Evolutionary conservation across 2,329 filamentous ascomycete species (phyloP).

Genomic region (Aspergillus carbonarius): DNA sequence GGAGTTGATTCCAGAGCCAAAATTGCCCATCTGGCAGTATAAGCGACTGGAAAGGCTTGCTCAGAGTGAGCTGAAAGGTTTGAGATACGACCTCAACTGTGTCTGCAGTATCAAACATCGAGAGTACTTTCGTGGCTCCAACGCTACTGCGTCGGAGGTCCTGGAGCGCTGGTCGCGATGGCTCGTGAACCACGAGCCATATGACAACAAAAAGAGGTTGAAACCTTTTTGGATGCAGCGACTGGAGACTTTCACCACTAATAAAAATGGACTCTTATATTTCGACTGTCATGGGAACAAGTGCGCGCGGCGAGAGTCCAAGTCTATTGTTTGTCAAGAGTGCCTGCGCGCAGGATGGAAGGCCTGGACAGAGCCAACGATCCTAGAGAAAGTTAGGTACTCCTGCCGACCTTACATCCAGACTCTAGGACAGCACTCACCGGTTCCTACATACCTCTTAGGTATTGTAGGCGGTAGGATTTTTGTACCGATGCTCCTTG

Average conservation of each 20-base stretch:
- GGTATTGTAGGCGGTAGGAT: neutral
- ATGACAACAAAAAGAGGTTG: constrained; percentile 6
- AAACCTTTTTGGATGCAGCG: constrained; percentile 16
- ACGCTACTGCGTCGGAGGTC: constrained; percentile 5
- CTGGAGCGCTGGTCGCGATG: constrained; percentile 16
- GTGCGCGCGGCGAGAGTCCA: neutral
- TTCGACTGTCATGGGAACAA: constrained; percentile 4
- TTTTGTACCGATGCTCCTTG: neutral
- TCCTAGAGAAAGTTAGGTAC: constrained; percentile 3
- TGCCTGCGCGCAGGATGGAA: constrained; percentile 17
- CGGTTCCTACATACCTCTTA: neutral
- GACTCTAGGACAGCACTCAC: neutral
- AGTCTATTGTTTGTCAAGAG: constrained; percentile 8
- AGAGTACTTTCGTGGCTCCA: neutral
- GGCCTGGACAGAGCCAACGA: constrained; percentile 8
- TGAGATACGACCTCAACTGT: constrained; percentile 9
- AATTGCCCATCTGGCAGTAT: constrained; percentile 9
- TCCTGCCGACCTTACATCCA: constrained; percentile 6
- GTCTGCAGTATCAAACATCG: constrained; percentile 5
- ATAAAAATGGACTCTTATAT: constrained; percentile 2
- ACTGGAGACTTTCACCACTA: constrained; percentile 3
- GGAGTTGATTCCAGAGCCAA: neutral
- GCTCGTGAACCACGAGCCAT: constrained; percentile 11
- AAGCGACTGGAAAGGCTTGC: constrained; percentile 14
- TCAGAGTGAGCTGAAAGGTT: constrained; percentile 11